These are phyloP conservation scores for Drosera spatulata DNA, from an alignment of 179 eudicot species.

Conservation along the genomic window DNA sequence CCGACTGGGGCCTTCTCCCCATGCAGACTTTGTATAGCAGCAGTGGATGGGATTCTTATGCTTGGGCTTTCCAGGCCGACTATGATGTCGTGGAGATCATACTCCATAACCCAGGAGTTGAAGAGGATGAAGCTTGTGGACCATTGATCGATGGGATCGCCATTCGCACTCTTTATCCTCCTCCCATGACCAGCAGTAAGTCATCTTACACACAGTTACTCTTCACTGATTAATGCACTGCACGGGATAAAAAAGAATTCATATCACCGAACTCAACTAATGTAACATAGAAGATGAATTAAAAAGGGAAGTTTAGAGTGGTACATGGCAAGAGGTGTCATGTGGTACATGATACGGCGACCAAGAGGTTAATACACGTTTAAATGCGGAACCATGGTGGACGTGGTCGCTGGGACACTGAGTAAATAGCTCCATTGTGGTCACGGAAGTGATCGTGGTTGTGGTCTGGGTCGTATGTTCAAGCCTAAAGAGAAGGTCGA, in stretches of 20 bases:
- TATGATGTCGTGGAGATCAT: slow-evolving; percentile 33
- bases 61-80: slow-evolving; percentile 68
- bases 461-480: no score
- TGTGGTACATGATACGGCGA: no score
- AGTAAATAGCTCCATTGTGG: no score
- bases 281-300: no score
- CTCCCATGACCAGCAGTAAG: slow-evolving; percentile 43
- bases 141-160: slow-evolving; percentile 83
- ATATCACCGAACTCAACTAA: background rate
- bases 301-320: no score
- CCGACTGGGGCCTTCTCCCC: slow-evolving; percentile 66
- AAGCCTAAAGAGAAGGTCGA: no score
- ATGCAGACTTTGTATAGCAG: slow-evolving; percentile 91
- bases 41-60: slow-evolving; percentile 89
- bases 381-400: no score
- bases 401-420: no score
- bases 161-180: slow-evolving; percentile 49
- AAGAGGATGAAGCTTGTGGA: slow-evolving; percentile 87
- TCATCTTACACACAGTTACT: background rate
- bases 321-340: no score
- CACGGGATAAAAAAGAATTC: background rate
- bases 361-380: no score
- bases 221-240: background rate
- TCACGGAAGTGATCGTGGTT: no score
- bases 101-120: slow-evolving; percentile 71